Percentiles rank a stretch among this genome's conserved stretches.
These are phyloP conservation scores for Mucor sp. DNA, from an alignment of 371 early-diverging fungal species.

Conservation along the genomic window DNA sequence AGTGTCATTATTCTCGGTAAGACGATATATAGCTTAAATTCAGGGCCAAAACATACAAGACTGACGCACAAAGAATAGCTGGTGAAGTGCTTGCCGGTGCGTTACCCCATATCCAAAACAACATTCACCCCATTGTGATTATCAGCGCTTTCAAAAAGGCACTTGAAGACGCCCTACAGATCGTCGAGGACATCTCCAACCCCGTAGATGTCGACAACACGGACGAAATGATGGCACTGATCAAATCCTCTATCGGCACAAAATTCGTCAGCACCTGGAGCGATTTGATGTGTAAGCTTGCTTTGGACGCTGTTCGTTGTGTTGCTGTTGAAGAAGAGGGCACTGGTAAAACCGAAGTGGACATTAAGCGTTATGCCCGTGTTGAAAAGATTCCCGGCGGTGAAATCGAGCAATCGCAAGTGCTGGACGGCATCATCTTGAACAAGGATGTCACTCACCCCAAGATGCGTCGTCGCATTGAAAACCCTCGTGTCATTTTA, in stretches of 20 bases:
- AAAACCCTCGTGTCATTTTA: conserved; percentile 97
- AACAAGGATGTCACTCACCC: conserved; percentile 99
- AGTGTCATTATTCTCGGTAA: conserved; percentile 97
- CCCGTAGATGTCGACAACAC: conserved; percentile 84
- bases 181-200: conserved; percentile 83
- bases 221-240: conserved; percentile 87
- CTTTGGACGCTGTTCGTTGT: conserved; percentile 94
- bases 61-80: conserved; percentile 54
- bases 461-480: conserved; percentile 98
- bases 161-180: conserved; percentile 86
- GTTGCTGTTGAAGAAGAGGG: conserved; percentile 81
- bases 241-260: conserved; percentile 95
- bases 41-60: neutral
- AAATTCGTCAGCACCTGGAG: conserved; percentile 97
- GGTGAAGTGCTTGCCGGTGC: conserved; percentile 95
- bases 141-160: conserved; percentile 93
- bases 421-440: conserved; percentile 99
- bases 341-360: conserved; percentile 80
- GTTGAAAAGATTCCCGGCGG: conserved; percentile 99
- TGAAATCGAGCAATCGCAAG: conserved; percentile 93
- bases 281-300: conserved; percentile 97
- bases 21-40: neutral
- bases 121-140: conserved; percentile 98
- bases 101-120: conserved; percentile 93
- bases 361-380: conserved; percentile 98